Base-by-base conservation (phyloP, 2,329 filamentous ascomycete genomes). In the Alternaria ethzedia region DNA sequence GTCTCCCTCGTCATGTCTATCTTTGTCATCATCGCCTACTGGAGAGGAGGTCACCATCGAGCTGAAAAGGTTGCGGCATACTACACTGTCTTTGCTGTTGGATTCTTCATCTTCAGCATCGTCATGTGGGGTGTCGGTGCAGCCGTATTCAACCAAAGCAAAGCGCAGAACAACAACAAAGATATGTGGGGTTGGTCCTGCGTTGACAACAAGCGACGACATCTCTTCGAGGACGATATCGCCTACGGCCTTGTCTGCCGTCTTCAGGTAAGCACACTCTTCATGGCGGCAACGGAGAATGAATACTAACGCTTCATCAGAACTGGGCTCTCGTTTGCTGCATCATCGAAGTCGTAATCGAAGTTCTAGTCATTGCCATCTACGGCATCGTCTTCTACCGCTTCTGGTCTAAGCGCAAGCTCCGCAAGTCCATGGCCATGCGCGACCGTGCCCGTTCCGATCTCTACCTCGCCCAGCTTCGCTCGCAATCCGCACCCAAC, bases 111-210 rank as follows among this genome's bases (percentile, higher is more conserved):
- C 77, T 90, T 97, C 81, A 96, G 91, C 79, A 91, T 97, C 80
- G 82, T 96, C 75, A 92, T 99, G 85, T 99, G 96, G 96, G 90
- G 90, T 58, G 84, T 96, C 32, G 94, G 93, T 30, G 94, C 94
- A 43, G 93, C 90, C 62, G 83, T 97, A 60, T 88, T 97, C 74
- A 94, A 98, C 78, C 88, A 91, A 73, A 89, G 89, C 61, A 91
- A 90, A 78, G 87, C 89, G 74, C 91, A 87, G 76, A 88, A 88
- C 76, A 83, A 88, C 68, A 92, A 91, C 75, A 89, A 97, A 81
- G 96, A 99, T 80, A 88, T 99, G 81, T 99, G 96, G 96, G 94
- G 95, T 63, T 99, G 96, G 96, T 89, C 93, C n/a, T 99, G 96
- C 80, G 91, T 94, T 61, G 87, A 97, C 75, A 98, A 97, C 80